Evolutionary conservation across 2,329 filamentous ascomycete species (phyloP), one percentile per base, ranked within the genome.

Genomic region (Escovopsis sp.): DNA sequence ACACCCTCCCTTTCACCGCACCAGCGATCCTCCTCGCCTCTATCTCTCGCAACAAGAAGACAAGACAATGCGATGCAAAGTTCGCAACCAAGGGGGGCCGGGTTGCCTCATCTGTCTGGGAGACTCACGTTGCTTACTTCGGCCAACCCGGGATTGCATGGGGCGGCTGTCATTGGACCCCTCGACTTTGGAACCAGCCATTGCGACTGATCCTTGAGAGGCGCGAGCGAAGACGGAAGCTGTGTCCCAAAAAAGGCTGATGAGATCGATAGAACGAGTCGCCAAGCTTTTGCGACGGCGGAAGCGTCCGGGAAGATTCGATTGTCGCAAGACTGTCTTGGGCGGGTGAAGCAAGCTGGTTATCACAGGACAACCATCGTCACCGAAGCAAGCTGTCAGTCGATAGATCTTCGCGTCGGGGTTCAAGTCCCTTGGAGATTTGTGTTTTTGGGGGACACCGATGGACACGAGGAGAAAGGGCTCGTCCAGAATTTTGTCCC

Each of bases 81-180:
- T 35, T n/a, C 30, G 26, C 23, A 33, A 11, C 18, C 26, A 35
- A 38, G 12, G 7, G 10, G 19, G 36, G 34, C n/a, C 12, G 26
- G 18, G 28, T 36, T 35, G 34, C 8, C 39, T 45, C 36, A 26
- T 39, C 49, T 33, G 43, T 34, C 39, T 33, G 45, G 45, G 45
- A 45, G 39, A 82, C 82, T 78, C 71, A 87, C 84, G 77, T 65
- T 91, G 85, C 59, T 88, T 88, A 58, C 69, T 79, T 59, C 85
- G 74, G 54, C 84, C 84, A 43, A 76, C 80, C 56, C 84, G 75
- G 48, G 83, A 85, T 68, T 87, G 72, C 77, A 80, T 81, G 41
- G 74, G 66, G 53, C 74, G 74, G 51, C 58, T 55, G 47, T 56
- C 59, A 38, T 44, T 46, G 12, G 60, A 56, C 46, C 55, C 59